Evolutionary conservation across 176 grass and related monocot genomes (phyloP).

Genomic region (Saccharum spontaneum): DNA sequence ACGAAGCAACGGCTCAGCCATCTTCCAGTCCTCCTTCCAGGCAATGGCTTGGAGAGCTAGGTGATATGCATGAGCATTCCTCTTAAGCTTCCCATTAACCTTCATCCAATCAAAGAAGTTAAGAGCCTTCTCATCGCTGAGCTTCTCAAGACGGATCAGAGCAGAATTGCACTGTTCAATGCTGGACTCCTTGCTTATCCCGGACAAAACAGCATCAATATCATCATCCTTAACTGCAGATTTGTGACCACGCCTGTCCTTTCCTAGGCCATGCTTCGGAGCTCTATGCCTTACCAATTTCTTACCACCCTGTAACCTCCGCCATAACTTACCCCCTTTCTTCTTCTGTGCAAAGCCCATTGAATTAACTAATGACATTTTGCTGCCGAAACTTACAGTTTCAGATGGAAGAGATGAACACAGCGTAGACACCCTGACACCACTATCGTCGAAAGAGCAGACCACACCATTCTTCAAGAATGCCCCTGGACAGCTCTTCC

Average conservation of each 20-base stretch:
- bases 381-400: not conserved
- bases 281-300: conserved; percentile 34
- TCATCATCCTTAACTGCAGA: conserved; percentile 13
- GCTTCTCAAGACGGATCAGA: conserved; percentile 66
- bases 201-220: conserved; percentile 34
- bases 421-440: conserved; percentile 8
- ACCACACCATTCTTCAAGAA: conserved; percentile 32
- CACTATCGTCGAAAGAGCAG: conserved; percentile 7
- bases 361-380: not conserved
- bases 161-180: conserved; percentile 70
- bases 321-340: conserved; percentile 44
- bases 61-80: conserved; percentile 70
- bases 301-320: conserved; percentile 34
- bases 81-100: conserved; percentile 59
- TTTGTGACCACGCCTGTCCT: conserved; percentile 19
- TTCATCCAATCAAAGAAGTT: conserved; percentile 89
- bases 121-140: conserved; percentile 57
- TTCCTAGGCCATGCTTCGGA: conserved; percentile 16
- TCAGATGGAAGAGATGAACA: conserved; percentile 35
- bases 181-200: conserved; percentile 42
- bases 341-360: conserved; percentile 15
- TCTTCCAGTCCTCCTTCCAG: conserved; percentile 85
- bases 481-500: conserved; percentile 3
- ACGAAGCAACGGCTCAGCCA: conserved; percentile 55
- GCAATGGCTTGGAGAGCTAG: conserved; percentile 71